Percentiles rank a stretch among this genome's conserved stretches.
phyloP scores from a whole-genome alignment of 208 protist genomes.

The Wallacemonas sp. region DNA sequence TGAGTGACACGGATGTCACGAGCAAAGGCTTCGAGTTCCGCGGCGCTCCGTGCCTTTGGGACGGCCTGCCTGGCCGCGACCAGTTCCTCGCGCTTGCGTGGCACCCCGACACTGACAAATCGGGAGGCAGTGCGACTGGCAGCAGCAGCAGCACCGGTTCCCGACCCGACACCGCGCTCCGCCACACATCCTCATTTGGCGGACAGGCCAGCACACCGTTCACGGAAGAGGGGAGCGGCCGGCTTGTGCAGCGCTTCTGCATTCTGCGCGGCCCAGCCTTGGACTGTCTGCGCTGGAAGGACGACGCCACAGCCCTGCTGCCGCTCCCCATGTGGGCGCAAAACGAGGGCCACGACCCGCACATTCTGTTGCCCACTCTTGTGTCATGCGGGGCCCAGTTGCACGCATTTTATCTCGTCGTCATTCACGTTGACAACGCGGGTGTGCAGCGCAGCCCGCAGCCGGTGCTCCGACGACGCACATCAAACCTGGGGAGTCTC shows the following conservation, averaged over 20 bases:
- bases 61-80: slow-evolving; percentile 14
- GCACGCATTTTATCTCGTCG: slow-evolving; percentile 59
- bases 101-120: background rate
- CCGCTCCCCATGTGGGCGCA: slow-evolving; percentile 52
- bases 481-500: too few species aligned
- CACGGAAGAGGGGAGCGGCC: slow-evolving; percentile 14
- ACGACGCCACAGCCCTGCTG: slow-evolving; percentile 18
- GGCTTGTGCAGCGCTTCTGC: slow-evolving; percentile 37
- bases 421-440: slow-evolving; percentile 8
- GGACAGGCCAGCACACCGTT: background rate
- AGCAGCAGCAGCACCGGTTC: background rate
- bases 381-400: slow-evolving; percentile 31
- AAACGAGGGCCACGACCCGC: slow-evolving; percentile 26
- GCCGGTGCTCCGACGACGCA: too few species aligned
- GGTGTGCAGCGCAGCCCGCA: background rate
- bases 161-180: background rate
- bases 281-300: slow-evolving; percentile 29
- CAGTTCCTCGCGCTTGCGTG: slow-evolving; percentile 2
- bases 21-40: slow-evolving; percentile 52
- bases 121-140: background rate
- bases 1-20: slow-evolving; percentile 48
- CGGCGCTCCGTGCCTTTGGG: slow-evolving; percentile 38
- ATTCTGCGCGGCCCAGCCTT: slow-evolving; percentile 33
- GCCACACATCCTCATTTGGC: background rate
- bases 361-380: slow-evolving; percentile 35